phyloP scores from a whole-genome alignment of 345 rosid genomes.

The Barbarea vulgaris region DNA sequence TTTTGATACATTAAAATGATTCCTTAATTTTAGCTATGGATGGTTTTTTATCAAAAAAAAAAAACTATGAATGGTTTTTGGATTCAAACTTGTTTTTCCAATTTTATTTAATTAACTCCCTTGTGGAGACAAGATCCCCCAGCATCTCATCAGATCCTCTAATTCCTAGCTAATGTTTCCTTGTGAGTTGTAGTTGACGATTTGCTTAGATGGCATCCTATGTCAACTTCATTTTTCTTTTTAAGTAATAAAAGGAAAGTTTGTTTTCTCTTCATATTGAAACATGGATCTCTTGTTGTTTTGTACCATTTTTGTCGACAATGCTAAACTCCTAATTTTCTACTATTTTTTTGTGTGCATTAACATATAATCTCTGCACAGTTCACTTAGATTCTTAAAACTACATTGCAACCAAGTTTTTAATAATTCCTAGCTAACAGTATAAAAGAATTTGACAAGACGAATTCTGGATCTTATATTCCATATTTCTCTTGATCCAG shows the following conservation, averaged over 20 bases:
- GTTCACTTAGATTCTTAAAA: neutral
- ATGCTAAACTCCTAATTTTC: neutral
- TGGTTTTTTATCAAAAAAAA: too few relatives aligned
- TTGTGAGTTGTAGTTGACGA: conserved; percentile 24
- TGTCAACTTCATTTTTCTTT: conserved; percentile 23
- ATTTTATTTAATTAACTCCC: neutral
- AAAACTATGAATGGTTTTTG: neutral
- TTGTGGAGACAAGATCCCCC: conserved; percentile 20
- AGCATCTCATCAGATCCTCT: conserved; percentile 23
- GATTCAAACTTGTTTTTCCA: neutral
- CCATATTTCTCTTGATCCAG: neutral
- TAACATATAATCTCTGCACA: neutral
- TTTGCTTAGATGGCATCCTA: conserved; percentile 30
- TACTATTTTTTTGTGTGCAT: neutral
- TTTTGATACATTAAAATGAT: neutral
- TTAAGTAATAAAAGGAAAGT: neutral
- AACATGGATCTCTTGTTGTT: conserved; percentile 2
- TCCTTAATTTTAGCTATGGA: neutral
- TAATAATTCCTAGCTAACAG: neutral
- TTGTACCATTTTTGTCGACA: neutral
- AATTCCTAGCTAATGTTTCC: conserved; percentile 4
- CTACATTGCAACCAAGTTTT: neutral
- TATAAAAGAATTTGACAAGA: neutral
- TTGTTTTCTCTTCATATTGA: neutral
- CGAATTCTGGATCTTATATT: conserved; percentile 5